These are phyloP conservation scores for Musa troglodytarum DNA, from an alignment of 176 grass and related monocot genomes.

Conservation along the genomic window DNA sequence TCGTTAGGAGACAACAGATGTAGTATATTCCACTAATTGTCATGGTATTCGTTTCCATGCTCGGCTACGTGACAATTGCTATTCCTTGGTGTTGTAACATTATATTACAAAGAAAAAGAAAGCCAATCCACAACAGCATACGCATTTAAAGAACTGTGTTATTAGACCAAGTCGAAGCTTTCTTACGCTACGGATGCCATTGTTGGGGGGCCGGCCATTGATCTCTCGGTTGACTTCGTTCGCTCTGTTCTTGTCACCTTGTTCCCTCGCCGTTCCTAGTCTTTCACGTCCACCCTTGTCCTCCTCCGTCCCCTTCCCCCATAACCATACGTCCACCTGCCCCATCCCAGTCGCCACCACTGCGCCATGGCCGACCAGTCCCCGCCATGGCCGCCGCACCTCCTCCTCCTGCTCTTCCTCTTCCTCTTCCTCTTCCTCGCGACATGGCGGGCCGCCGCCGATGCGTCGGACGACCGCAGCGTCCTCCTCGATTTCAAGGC, in stretches of 20 bases:
- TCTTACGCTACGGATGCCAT: too few species aligned
- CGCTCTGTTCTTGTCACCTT: background rate
- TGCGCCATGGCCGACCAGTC: conserved; percentile 37
- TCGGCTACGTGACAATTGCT: too few species aligned
- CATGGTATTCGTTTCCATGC: too few species aligned
- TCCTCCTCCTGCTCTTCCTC: conserved; percentile 18
- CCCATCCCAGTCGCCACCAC: background rate
- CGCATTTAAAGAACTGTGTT: too few species aligned
- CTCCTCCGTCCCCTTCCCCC: background rate
- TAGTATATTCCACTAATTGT: too few species aligned
- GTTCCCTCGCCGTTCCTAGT: conserved; percentile 45
- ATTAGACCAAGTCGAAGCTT: too few species aligned
- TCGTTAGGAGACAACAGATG: too few species aligned
- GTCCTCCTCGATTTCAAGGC: conserved; percentile 32
- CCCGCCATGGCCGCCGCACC: conserved; percentile 17
- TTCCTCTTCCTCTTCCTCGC: conserved; percentile 23
- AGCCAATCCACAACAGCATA: too few species aligned
- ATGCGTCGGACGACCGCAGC: conserved; percentile 20
- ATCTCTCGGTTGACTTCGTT: conserved; percentile 4
- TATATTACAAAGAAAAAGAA: too few species aligned
- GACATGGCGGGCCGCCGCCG: background rate
- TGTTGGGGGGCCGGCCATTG: conserved; percentile 2
- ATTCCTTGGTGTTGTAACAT: too few species aligned
- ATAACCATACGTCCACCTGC: conserved; percentile 5
- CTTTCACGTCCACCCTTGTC: conserved; percentile 23